Evolutionary conservation across 225 moss, liverwort and hornwort genomes (phyloP), one percentile per base, ranked within the genome.

Genomic region (Rhytidiadelphus loreus): DNA sequence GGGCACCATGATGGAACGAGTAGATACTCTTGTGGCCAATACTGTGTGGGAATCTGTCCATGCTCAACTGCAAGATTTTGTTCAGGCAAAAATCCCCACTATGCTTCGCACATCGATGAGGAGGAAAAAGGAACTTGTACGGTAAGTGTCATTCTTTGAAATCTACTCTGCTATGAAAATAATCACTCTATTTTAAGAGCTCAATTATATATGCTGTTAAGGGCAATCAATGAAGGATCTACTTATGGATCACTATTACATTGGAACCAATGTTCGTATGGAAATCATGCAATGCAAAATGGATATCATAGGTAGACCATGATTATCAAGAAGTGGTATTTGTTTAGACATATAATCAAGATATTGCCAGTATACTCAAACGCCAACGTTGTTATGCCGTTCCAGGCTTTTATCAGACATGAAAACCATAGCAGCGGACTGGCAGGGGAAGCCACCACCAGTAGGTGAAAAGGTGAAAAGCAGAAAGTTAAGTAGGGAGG

Each of bases 1-100:
- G 29, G 97, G 98, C 74, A 97, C 92, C 78, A 98, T 98, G 98
- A 96, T 98, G 98, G 98, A 97, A 91, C 97, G 93, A 69, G 95
- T 90, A 55, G 98, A 98, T 87, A 97, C 97, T 56, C 88, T 97
- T 57, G 96, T 98, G 87, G 96, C 98, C 88, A 97, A 94, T 80
- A 93, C 96, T 62, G 91, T 98, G 80, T 98, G 98, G 98, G 98
- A 98, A 91, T 92, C 95, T 88, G 88, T 98, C 37, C 97, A 98
- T 91, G 90, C 93, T 33, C 97, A 98, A 90, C 83, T 98, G 75
- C 98, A 98, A 88, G 97, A 98, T 78, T 98, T 98, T 66, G 89
- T 98, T 62, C 97, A 97, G 86, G 92, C 93, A 74, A 98, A 98
- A 90, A 94, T 98, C 77, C 94, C 95, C 35, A 85, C 80, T 46